A percentile compares a stretch with the other conserved stretches of the same genome.
phyloP scores from a whole-genome alignment of 108 stramenopile genomes.

The Fistulifera solaris region DNA sequence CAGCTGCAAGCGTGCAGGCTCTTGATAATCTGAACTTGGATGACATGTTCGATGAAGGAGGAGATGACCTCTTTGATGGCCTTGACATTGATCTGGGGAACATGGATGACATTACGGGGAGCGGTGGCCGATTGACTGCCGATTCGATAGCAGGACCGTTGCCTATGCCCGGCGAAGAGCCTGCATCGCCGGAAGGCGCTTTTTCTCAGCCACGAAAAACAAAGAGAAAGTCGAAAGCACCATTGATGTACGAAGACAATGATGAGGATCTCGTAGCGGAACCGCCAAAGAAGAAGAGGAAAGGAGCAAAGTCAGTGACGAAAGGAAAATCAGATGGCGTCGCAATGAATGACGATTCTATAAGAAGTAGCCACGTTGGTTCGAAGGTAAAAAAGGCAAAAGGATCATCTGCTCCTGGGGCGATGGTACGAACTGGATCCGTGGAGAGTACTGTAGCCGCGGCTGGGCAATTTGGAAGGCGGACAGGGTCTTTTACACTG shows the following conservation, averaged over 20 bases:
- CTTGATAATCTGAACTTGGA: conserved; percentile 23
- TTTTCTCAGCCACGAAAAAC: conserved; percentile 13
- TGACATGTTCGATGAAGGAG: conserved; percentile 25
- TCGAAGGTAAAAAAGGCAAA: neutral
- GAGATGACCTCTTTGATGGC: conserved; percentile 22
- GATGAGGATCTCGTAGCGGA: conserved; percentile 11
- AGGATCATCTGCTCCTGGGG: neutral
- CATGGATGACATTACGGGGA: conserved; percentile 20
- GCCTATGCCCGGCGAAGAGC: too few species aligned
- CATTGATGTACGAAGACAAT: conserved; percentile 4
- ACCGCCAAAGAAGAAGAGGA: conserved; percentile 7
- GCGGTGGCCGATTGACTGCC: neutral
- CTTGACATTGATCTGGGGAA: conserved; percentile 21
- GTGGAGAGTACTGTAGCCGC: conserved; percentile 4
- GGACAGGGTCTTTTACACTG: neutral
- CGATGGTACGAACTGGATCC: neutral
- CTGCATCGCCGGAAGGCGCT: conserved; percentile 4
- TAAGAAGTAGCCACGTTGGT: too few species aligned
- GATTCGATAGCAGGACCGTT: neutral
- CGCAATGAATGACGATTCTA: neutral
- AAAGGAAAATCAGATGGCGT: conserved; percentile 4
- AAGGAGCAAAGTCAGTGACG: neutral
- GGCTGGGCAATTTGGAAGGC: conserved; percentile 15
- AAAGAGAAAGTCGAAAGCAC: conserved; percentile 12
- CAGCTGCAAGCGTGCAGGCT: conserved; percentile 4